Evolutionary conservation across 805 yeast species (phyloP).

Genomic region (Kluyveromyces lactis): DNA sequence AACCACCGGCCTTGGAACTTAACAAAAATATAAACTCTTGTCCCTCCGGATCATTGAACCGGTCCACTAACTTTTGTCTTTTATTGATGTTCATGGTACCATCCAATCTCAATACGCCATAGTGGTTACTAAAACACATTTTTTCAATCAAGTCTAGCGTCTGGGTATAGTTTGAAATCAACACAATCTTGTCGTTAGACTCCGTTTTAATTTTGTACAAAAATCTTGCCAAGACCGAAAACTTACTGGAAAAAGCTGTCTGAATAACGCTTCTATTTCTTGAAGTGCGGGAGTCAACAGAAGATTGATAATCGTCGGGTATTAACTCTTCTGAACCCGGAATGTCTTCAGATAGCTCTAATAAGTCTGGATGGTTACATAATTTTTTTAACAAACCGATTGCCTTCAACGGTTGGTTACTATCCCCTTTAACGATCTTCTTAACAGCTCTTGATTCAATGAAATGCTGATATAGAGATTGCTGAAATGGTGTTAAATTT

Average conservation of each 20-base stretch:
- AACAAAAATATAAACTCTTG: constrained; percentile 77
- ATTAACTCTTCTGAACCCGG: constrained; percentile 50
- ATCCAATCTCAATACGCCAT: constrained; percentile 77
- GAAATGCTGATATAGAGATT: constrained; percentile 59
- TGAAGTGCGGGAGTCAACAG: constrained; percentile 14
- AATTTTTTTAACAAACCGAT: constrained; percentile 83
- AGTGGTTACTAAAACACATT: constrained; percentile 67
- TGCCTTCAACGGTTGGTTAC: constrained; percentile 71
- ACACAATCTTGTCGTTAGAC: constrained; percentile 89
- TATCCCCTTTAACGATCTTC: constrained; percentile 35
- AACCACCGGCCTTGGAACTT: constrained; percentile 97
- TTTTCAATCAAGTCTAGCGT: constrained; percentile 85
- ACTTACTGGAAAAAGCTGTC: constrained; percentile 80
- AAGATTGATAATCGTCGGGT: constrained; percentile 59
- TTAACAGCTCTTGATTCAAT: constrained; percentile 72
- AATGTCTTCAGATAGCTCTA: constrained; percentile 62
- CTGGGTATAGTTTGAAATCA: constrained; percentile 91
- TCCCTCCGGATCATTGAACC: constrained; percentile 84
- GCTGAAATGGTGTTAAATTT: constrained; percentile 71
- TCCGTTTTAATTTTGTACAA: constrained; percentile 65
- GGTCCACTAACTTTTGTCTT: constrained; percentile 85
- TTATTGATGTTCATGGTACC: constrained; percentile 91
- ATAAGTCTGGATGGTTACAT: constrained; percentile 88
- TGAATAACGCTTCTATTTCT: constrained; percentile 48
- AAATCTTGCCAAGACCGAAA: constrained; percentile 76